These are phyloP conservation scores for Apophysomyces ossiformis DNA, from an alignment of 371 early-diverging fungal species.

Conservation along the genomic window DNA sequence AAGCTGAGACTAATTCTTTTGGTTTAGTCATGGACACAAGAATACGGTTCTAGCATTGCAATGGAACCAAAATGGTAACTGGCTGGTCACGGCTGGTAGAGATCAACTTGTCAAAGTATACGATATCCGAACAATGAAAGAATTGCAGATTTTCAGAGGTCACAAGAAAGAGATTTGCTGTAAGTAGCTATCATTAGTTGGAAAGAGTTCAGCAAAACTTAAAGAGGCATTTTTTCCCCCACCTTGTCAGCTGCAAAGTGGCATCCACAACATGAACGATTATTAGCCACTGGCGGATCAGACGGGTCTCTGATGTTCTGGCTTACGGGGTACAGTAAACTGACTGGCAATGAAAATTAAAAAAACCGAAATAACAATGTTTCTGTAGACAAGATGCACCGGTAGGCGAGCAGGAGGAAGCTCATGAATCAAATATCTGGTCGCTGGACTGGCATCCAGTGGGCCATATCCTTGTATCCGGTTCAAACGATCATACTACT, in stretches of 20 bases:
- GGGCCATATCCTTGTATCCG: constrained; percentile 97
- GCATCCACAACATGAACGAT: constrained; percentile 95
- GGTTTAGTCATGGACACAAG: constrained; percentile 93
- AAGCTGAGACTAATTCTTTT: not conserved
- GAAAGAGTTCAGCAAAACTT: not conserved
- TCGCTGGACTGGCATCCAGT: constrained; percentile 99
- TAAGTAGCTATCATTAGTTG: constrained; percentile 39
- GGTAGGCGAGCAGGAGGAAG: constrained; percentile 82
- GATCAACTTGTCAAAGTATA: constrained; percentile 97
- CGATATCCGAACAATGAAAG: constrained; percentile 97
- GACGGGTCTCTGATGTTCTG: constrained; percentile 96
- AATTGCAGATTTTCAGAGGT: constrained; percentile 90
- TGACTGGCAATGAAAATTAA: too few relatives aligned
- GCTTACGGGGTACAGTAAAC: constrained; percentile 72
- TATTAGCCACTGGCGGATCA: constrained; percentile 95
- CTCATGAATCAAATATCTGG: constrained; percentile 98
- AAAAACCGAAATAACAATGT: not conserved
- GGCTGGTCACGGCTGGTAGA: constrained; percentile 94
- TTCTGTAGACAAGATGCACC: constrained; percentile 57
- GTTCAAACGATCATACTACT: constrained; percentile 97
- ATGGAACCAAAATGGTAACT: constrained; percentile 98
- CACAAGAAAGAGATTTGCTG: constrained; percentile 96
- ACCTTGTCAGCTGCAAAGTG: constrained; percentile 76
- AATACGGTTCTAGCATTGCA: constrained; percentile 92
- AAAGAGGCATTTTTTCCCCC: not conserved